These are phyloP conservation scores for Aureobasidium sp. DNA, from an alignment of 2,329 filamentous ascomycete genomes.

Conservation along the genomic window DNA sequence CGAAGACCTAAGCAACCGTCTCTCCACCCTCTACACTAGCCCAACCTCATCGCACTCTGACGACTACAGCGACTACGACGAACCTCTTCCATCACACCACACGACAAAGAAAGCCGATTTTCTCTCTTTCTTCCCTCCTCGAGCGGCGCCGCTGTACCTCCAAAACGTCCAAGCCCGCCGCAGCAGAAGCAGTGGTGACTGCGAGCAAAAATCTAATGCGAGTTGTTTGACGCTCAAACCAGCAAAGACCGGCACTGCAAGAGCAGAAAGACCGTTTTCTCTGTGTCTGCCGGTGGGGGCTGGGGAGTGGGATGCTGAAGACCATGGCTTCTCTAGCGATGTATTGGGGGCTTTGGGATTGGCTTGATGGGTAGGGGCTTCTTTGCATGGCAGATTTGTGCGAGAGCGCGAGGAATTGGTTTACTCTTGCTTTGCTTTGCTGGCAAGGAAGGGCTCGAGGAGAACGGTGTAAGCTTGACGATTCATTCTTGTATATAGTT, in stretches of 20 bases:
- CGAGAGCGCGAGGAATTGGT: too few relatives aligned
- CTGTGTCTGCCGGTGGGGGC: background rate
- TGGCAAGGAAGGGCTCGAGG: too few relatives aligned
- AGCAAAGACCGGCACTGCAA: background rate
- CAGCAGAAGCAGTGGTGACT: background rate
- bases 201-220: background rate
- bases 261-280: background rate
- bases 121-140: background rate
- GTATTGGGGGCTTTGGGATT: conserved; percentile 6
- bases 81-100: too few relatives aligned
- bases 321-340: background rate
- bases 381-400: too few relatives aligned
- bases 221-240: background rate
- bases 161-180: background rate
- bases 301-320: background rate
- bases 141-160: background rate
- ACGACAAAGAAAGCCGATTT: background rate
- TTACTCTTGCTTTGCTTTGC: too few relatives aligned
- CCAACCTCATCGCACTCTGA: background rate
- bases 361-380: background rate
- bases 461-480: too few relatives aligned
- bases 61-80: background rate
- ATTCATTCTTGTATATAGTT: too few relatives aligned
- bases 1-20: background rate
- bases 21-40: background rate